Percentiles rank a stretch among this genome's conserved stretches.
Evolutionary conservation across 352 stramenopile genomes (phyloP).

Genomic region (Phytophthora citricola): DNA sequence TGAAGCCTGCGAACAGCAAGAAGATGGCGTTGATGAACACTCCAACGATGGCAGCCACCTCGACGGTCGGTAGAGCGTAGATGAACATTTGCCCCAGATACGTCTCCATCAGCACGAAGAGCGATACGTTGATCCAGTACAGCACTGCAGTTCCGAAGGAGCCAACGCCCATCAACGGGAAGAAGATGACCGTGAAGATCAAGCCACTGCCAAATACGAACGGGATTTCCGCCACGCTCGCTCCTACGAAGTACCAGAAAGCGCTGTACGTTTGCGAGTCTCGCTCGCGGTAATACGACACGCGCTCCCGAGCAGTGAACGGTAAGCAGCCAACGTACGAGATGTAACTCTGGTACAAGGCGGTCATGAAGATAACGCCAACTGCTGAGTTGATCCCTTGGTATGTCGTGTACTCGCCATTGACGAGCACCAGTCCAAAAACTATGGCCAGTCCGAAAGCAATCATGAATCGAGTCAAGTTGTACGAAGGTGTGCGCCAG

Average conservation of each 20-base stretch:
- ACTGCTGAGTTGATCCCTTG: conserved; percentile 46
- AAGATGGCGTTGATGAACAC: conserved; percentile 51
- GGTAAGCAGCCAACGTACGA: conserved; percentile 60
- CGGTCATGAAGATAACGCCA: conserved; percentile 65
- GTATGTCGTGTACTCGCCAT: conserved; percentile 40
- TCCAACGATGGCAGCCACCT: conserved; percentile 43
- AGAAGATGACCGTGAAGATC: conserved; percentile 59
- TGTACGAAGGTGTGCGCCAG: conserved; percentile 77
- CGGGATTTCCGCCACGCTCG: conserved; percentile 77
- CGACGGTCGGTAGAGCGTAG: conserved; percentile 39
- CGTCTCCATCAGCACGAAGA: conserved; percentile 44
- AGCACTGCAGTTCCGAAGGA: conserved; percentile 38
- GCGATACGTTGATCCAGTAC: conserved; percentile 43
- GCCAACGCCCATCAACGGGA: conserved; percentile 48
- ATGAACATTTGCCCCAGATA: conserved; percentile 45
- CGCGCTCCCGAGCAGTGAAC: conserved; percentile 71
- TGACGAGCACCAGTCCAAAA: conserved; percentile 65
- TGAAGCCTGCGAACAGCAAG: conserved; percentile 50
- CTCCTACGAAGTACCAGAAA: conserved; percentile 67
- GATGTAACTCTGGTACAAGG: conserved; percentile 69
- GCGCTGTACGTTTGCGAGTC: conserved; percentile 84
- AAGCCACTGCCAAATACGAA: conserved; percentile 49
- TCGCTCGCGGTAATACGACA: conserved; percentile 91
- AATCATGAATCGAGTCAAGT: conserved; percentile 63
- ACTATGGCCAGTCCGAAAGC: conserved; percentile 66